Evolutionary conservation across 441 rosid genomes (phyloP).

Genomic region (Jatropha multifida): DNA sequence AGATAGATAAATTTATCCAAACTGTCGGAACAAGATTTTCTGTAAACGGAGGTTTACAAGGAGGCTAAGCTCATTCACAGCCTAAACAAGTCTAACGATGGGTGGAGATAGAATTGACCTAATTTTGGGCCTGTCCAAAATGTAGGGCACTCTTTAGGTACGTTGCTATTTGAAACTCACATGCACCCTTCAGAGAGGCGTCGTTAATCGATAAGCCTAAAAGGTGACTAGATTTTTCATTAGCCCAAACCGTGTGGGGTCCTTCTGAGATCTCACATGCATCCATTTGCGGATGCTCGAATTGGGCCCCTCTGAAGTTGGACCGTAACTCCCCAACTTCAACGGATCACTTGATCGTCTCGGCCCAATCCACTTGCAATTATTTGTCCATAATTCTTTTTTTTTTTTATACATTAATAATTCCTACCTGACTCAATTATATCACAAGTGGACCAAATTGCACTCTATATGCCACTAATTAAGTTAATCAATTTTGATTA

Average conservation of each 20-base stretch:
- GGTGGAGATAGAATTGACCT: neutral
- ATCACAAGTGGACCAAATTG: neutral
- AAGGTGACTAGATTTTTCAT: conserved; percentile 12
- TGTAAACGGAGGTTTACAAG: too few relatives aligned
- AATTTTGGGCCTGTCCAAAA: conserved; percentile 9
- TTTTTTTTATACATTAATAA: neutral
- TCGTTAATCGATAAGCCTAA: neutral
- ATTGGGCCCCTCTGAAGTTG: conserved; percentile 3
- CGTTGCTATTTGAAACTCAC: neutral
- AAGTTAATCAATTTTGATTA: neutral
- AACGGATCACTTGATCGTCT: neutral
- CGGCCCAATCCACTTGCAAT: conserved; percentile 19
- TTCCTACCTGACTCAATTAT: neutral
- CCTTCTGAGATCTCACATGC: neutral
- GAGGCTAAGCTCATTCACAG: too few relatives aligned
- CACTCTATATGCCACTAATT: neutral
- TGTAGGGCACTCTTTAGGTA: conserved; percentile 12
- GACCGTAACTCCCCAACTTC: neutral
- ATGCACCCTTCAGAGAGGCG: neutral
- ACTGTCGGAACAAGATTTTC: too few relatives aligned
- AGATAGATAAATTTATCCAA: too few relatives aligned
- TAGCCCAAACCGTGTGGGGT: conserved; percentile 32
- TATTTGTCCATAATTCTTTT: neutral
- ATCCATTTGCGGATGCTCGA: neutral
- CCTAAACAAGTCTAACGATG: too few relatives aligned